These are phyloP conservation scores for Chiua virens DNA, from an alignment of 768 basidiomycete genomes.

Conservation along the genomic window DNA sequence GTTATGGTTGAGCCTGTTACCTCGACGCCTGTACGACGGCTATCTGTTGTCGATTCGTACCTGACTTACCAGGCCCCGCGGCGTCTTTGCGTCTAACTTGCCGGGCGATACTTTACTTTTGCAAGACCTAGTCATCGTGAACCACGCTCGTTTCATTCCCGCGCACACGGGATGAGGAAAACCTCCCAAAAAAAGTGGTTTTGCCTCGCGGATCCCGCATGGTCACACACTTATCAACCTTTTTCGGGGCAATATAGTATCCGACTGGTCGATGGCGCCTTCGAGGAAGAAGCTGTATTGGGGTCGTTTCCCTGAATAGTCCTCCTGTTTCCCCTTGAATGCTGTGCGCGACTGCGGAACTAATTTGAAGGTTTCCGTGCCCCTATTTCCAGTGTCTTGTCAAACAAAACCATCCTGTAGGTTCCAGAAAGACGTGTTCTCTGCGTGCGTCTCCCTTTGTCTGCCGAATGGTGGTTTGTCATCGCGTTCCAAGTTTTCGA, in stretches of 20 bases:
- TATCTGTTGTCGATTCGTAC: slow-evolving; percentile 14
- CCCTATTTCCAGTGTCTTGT: neutral
- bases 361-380: neutral
- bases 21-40: slow-evolving; percentile 2
- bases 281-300: slow-evolving; percentile 15
- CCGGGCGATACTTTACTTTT: too few relatives aligned
- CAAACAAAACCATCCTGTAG: neutral
- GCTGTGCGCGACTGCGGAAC: slow-evolving; percentile 7
- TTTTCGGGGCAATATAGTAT: slow-evolving; percentile 11
- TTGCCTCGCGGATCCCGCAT: slow-evolving; percentile 32
- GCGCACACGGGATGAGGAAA: slow-evolving; percentile 13
- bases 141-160: slow-evolving; percentile 31
- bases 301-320: neutral
- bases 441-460: neutral
- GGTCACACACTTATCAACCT: slow-evolving; percentile 17
- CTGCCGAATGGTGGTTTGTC: too few relatives aligned
- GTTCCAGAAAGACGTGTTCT: neutral
- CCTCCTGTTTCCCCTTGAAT: slow-evolving; percentile 8
- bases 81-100: slow-evolving; percentile 2
- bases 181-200: neutral
- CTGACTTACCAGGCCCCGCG: slow-evolving; percentile 21
- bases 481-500: too few relatives aligned
- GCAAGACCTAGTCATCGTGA: slow-evolving; percentile 23
- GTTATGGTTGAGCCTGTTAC: neutral
- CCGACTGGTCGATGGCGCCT: slow-evolving; percentile 1